Evolutionary conservation across 805 yeast species (phyloP), one percentile per base, ranked within the genome.

Genomic region (Yarrowia osloensis): DNA sequence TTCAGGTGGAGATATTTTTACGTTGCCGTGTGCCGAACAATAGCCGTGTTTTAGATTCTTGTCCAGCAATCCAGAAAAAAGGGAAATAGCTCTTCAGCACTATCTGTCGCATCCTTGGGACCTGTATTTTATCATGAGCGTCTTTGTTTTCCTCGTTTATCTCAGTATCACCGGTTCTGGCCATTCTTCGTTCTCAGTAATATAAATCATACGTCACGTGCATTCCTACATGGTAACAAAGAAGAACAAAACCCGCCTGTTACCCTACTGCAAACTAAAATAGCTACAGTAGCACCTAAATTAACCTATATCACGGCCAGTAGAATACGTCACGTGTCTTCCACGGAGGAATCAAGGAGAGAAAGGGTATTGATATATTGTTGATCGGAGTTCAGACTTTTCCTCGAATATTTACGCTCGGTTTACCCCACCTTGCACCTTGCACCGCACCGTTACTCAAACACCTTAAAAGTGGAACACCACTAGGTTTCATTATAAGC

Each of bases 371-470:
- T 35, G 8, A 2, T 15, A 15, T 15, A 1, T 35, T 35, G 19
- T 35, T 3, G 17, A 15, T 17, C n/a, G 39, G 19, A 17, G 4
- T 8, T 8, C 28, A 2, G 29, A 6, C 13, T 24, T 24, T 46
- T 46, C 22, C 17, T 24, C 2, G 28, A 19, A 17, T 39, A 19
- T 19, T 39, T 7, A 13, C 26, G 12, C n/a, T 47, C 54, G 8
- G 31, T 21, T 31, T 50, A 50, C 57, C 57, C 57, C 57, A 33
- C 31, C 52, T 46, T 46, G 54, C 54, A 49, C 54, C 50, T 47
- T 50, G 57, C 57, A 31, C 57, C 57, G 40, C 57, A 50, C 55
- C 57, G 57, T 50, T 50, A 17, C 40, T 15, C 57, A 50, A 33
- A 50, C 57, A 50, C 57, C 57, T 50, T 50, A 50, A 50, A 47